Evolutionary conservation across 208 protist species (phyloP), one percentile per base, ranked within the genome.

Genomic region (Borovskyia barvae): DNA sequence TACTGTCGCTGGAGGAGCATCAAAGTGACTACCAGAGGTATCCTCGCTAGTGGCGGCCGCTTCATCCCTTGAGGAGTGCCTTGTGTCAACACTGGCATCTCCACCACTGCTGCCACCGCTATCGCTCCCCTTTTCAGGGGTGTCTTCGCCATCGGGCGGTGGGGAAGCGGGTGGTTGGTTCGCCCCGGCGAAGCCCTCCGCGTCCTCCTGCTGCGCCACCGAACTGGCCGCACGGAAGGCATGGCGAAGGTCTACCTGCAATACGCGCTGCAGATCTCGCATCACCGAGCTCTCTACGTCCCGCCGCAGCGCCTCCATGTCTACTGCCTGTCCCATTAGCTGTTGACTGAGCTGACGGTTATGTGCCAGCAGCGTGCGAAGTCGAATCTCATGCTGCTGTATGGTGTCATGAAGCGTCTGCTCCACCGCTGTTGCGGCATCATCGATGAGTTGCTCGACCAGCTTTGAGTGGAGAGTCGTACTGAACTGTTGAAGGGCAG

Each of bases 401-500:
- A 64, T 47, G 5, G 64, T 71, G 37, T 49, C 25, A 15, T 51
- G 35, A 6, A 71, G 33, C 49, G 64, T 71, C n/a, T 24, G 19
- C 41, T 42, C 49, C n/a, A 71, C 55, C 2, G 64, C 64, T 7
- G 33, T 41, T 0, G 35, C 64, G 3, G 64, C 64, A 14, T 71
- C 64, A 42, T 63, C 55, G 49, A 71, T 71, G 5, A 71, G 64
- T 25, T 59, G 49, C 64, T 71, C 64, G 12, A 71, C 64, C 14
- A 71, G 55, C 35, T 71, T 64, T 15, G 55, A 52, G 37, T 71
- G 64, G 5, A 71, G 64, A 20, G 64, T 17, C 17, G 55, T 57
- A 47, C 64, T 57, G 48, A 71, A 64, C 25, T 22, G 53, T 26
- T 53, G 35, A 39, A 71, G 36, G 12, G 64, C 64, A 3, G 64